A percentile compares a stretch with the other conserved stretches of the same genome.
Conservation (phyloP, 2,329 filamentous ascomycete genomes). For the Penicillium crustosum region DNA sequence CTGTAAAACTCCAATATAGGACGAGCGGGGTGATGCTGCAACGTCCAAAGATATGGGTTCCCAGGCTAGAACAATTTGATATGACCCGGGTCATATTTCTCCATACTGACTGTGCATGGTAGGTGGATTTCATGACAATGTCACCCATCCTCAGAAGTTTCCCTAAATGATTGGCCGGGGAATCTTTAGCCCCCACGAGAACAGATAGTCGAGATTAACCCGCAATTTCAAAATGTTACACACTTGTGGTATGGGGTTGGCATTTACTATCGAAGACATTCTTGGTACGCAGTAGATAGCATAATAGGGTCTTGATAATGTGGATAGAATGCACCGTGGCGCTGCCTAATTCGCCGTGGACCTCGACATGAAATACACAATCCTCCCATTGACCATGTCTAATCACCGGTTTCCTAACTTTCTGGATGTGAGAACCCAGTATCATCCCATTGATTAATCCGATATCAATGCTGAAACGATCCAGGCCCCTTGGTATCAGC, state of each 20-base stretch:
- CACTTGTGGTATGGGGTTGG: background rate
- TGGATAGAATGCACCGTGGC: background rate
- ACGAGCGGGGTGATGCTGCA: background rate
- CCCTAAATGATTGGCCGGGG: slow-evolving; percentile 3
- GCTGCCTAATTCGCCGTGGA: background rate
- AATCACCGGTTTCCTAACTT: background rate
- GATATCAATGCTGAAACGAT: background rate
- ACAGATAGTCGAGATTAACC: background rate
- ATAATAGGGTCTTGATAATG: background rate
- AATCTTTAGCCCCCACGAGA: background rate
- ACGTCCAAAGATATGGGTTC: background rate
- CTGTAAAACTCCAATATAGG: background rate
- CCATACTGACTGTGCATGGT: background rate
- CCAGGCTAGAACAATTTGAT: background rate
- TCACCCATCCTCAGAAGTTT: slow-evolving; percentile 9
- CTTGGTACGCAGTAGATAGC: background rate
- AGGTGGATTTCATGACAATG: slow-evolving; percentile 6
- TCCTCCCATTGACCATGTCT: background rate
- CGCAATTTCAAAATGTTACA: background rate
- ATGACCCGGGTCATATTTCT: slow-evolving; percentile 9
- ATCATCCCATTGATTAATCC: too few relatives aligned
- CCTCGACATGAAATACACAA: background rate
- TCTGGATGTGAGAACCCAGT: background rate
- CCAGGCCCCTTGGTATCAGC: background rate
- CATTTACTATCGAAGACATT: background rate